Conservation (phyloP, 108 stramenopile genomes). For the Nitzschia sp. region DNA sequence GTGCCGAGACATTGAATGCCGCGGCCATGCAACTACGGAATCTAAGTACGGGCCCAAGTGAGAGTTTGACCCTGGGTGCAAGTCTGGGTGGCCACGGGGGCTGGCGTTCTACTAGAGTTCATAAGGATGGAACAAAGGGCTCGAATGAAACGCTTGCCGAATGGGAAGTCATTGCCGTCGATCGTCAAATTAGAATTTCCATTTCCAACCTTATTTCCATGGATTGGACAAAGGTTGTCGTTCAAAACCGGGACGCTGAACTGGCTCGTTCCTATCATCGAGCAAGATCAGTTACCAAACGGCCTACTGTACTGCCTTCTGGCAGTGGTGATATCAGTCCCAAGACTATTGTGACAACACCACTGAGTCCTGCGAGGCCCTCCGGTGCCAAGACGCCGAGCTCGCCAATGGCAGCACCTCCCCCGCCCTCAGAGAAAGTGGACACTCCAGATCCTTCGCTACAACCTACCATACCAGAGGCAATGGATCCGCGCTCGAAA, state of each 20-base stretch:
- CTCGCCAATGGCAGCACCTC: constrained; percentile 17
- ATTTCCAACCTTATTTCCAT: constrained; percentile 64
- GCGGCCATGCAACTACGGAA: constrained; percentile 64
- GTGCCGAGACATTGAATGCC: constrained; percentile 60
- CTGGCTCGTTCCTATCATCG: constrained; percentile 24
- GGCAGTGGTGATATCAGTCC: constrained; percentile 39
- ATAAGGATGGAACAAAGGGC: constrained; percentile 35
- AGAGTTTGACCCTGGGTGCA: constrained; percentile 35
- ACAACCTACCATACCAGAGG: neutral
- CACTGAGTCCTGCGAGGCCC: constrained; percentile 33
- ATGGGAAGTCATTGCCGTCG: constrained; percentile 80
- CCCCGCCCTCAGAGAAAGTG: constrained; percentile 6
- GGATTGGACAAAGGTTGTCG: constrained; percentile 69
- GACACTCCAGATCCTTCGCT: constrained; percentile 5
- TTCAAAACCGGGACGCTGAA: constrained; percentile 23
- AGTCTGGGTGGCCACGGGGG: constrained; percentile 21
- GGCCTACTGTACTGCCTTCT: constrained; percentile 6
- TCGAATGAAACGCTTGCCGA: constrained; percentile 64
- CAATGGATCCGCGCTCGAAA: constrained; percentile 24
- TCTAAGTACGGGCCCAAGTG: constrained; percentile 42
- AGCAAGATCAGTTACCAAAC: constrained; percentile 7
- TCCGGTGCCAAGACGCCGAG: constrained; percentile 30
- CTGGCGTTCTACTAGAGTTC: constrained; percentile 26
- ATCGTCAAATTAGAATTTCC: constrained; percentile 63
- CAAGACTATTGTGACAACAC: constrained; percentile 26